Percentiles rank a stretch among this genome's conserved stretches.
Evolutionary conservation across 805 yeast genomes (phyloP).

Genomic region (Wickerhamomyces alni): DNA sequence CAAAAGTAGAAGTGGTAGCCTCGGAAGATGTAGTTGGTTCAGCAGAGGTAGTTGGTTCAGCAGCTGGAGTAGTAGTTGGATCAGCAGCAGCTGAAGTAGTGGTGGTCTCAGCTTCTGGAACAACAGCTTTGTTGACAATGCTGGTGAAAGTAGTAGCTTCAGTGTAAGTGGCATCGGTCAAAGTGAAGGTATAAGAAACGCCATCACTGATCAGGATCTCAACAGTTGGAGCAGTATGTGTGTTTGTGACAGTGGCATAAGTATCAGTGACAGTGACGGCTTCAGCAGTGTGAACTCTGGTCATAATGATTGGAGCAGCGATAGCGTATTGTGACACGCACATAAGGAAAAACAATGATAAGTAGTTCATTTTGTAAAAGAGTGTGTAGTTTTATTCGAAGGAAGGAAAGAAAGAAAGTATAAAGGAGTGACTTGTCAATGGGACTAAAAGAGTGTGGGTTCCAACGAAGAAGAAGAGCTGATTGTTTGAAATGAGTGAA

Average conservation of each 20-base stretch:
- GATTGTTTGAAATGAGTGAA: background rate
- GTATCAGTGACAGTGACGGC: slow-evolving; percentile 41
- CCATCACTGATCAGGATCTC: slow-evolving; percentile 31
- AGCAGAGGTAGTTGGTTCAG: slow-evolving; percentile 16
- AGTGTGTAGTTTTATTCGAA: background rate
- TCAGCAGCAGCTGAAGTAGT: slow-evolving; percentile 16
- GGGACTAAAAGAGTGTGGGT: too few relatives aligned
- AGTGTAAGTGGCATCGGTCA: slow-evolving; percentile 30
- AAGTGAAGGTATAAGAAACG: slow-evolving; percentile 32
- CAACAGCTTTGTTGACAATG: slow-evolving; percentile 12
- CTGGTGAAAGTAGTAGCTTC: slow-evolving; percentile 31
- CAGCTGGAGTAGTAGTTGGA: slow-evolving; percentile 8
- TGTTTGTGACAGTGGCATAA: slow-evolving; percentile 34
- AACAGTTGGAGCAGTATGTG: slow-evolving; percentile 35
- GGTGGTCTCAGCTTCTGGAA: slow-evolving; percentile 3
- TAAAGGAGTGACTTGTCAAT: background rate
- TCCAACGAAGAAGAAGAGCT: too few relatives aligned
- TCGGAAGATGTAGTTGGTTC: slow-evolving; percentile 2
- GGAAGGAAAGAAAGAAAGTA: background rate
- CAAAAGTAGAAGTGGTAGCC: slow-evolving; percentile 7
- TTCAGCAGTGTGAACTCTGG: slow-evolving; percentile 50
- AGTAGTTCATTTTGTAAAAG: slow-evolving; percentile 8
- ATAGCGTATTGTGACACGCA: slow-evolving; percentile 22
- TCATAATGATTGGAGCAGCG: slow-evolving; percentile 36
- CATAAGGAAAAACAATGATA: slow-evolving; percentile 8